These are phyloP conservation scores for Nitzschia putrida DNA, from an alignment of 108 stramenopile species.

Conservation along the genomic window DNA sequence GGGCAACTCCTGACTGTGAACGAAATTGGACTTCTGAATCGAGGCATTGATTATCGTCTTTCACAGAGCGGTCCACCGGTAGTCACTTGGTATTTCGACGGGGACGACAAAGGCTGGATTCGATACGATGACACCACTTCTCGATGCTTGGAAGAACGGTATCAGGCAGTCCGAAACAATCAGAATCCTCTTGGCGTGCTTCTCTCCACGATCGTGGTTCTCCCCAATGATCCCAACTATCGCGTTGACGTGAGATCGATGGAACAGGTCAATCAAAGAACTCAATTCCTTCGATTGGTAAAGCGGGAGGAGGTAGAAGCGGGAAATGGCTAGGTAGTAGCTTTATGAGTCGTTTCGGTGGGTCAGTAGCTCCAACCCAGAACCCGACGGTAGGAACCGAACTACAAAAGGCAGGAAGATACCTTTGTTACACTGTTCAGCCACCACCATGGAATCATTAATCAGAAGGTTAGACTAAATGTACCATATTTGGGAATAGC, in stretches of 20 bases:
- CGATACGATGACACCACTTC: constrained; percentile 26
- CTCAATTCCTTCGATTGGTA: constrained; percentile 25
- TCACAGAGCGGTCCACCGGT: neutral
- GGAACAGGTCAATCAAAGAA: constrained; percentile 37
- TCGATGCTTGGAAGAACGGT: constrained; percentile 23
- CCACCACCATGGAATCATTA: too few species aligned
- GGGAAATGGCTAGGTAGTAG: too few species aligned
- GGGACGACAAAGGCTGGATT: constrained; percentile 33
- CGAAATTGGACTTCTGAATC: constrained; percentile 11
- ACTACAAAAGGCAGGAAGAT: too few species aligned
- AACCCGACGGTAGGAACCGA: too few species aligned
- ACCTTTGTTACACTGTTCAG: too few species aligned
- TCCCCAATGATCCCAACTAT: constrained; percentile 16
- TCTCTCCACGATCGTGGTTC: neutral
- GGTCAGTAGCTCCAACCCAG: too few species aligned
- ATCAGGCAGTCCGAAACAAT: neutral
- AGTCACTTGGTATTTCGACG: constrained; percentile 31
- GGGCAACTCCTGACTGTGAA: constrained; percentile 10
- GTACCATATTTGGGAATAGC: too few species aligned
- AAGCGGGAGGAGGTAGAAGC: neutral
- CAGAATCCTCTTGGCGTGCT: neutral
- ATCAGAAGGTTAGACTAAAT: too few species aligned
- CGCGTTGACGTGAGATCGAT: constrained; percentile 28
- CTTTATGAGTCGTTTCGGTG: too few species aligned
- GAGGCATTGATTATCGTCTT: constrained; percentile 10